Base-by-base conservation (phyloP, 2,329 filamentous ascomycete species). In the Epichloe baconii region DNA sequence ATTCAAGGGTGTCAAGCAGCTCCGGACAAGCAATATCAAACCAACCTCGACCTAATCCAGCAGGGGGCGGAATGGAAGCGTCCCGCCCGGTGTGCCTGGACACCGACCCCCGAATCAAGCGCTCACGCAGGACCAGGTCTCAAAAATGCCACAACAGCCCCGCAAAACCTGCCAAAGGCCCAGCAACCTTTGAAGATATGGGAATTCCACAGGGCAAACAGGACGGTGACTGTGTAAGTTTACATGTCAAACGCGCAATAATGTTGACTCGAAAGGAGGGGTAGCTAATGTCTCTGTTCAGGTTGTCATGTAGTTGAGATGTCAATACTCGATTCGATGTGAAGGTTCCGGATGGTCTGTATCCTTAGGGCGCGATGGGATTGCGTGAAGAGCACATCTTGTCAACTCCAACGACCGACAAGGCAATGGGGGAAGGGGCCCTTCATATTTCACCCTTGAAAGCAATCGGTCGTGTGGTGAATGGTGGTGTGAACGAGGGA, bases 121-220 rank as follows among this genome's bases (percentile, higher is more conserved):
- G 42, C 48, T 7, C 26, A 31, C 38, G 53, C 61, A 54, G 53
- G 59, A 57, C 47, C 60, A 43, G 55, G 60, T 54, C 48, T 62
- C 54, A 67, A 59, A 41, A 64, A 56, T 51, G 59, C 59, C 53
- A 59, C 63, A 42, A 58, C 66, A 19, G 58, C 60, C 21, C 62
- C n/a, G 59, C 66, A 43, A 66, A 68, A n/a, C 65, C 68, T 3
- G 69, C 71, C 47, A 87, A 89, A 63, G 93, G 91, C 11, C 91
- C 93, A 1, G 88, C 93, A 60, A 97, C 93, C 0, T 98, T 98
- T 66, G 91, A 96, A 64, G 90, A 94, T 64, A 98, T 98, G 93
- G 93, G 93, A 40, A 91, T 98, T 59, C 88, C 89, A 6, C 78
- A 83, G 61, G 82, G 77, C 46, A 90, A 93, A 68, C 78, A 83